Percentiles rank a stretch among this genome's conserved stretches.
Evolutionary conservation across 225 moss, liverwort and hornwort species (phyloP).

Genomic region (Thuidium tamariscinum): DNA sequence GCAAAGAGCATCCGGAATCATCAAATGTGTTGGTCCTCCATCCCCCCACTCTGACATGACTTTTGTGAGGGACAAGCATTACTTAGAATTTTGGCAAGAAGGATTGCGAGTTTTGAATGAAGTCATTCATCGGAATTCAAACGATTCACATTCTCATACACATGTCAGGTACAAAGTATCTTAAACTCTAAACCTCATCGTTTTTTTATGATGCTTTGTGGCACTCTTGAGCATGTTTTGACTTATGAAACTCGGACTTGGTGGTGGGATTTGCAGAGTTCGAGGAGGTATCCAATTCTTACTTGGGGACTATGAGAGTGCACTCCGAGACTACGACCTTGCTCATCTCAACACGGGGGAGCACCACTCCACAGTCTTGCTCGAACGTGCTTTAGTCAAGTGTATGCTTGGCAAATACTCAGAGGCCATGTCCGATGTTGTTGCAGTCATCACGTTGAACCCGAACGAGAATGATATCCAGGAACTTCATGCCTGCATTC

Average conservation of each 20-base stretch:
- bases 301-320: not conserved
- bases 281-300: not conserved
- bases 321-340: not conserved
- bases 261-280: not conserved
- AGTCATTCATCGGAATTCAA: not conserved
- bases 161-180: not conserved
- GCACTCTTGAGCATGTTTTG: not conserved
- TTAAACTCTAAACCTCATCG: not conserved
- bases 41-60: too few relatives aligned
- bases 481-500: too few relatives aligned
- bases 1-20: not conserved
- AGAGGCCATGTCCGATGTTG: too few relatives aligned
- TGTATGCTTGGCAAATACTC: too few relatives aligned
- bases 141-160: not conserved
- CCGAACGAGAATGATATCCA: too few relatives aligned
- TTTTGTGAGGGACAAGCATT: not conserved
- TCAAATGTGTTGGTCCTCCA: not conserved
- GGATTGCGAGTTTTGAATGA: not conserved
- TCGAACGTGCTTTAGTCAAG: too few relatives aligned
- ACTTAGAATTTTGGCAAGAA: not conserved
- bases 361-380: too few relatives aligned
- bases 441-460: too few relatives aligned
- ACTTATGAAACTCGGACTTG: not conserved
- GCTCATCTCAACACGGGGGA: not conserved
- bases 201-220: not conserved